Conservation (phyloP, 805 yeast species). For the Saccharomycopsis lassenensis region DNA sequence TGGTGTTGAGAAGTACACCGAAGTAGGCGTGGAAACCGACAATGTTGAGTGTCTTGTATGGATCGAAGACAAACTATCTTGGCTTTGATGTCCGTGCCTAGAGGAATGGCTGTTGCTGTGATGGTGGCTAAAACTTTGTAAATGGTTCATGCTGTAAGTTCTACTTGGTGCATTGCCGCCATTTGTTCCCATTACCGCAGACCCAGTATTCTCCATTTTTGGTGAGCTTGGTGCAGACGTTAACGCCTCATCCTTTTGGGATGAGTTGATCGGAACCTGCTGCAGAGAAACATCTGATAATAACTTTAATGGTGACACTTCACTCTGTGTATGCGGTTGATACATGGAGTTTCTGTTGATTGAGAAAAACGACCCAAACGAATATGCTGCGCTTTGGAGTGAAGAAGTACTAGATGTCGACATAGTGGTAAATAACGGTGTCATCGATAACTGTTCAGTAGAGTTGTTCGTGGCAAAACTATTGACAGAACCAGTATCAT, state of each 20-base stretch:
- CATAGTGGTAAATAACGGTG: slow-evolving; percentile 15
- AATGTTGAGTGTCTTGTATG: slow-evolving; percentile 10
- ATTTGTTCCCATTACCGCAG: too few species aligned
- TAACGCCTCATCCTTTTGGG: slow-evolving; percentile 2
- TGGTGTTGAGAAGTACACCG: slow-evolving; percentile 15
- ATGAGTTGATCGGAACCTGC: slow-evolving; percentile 12
- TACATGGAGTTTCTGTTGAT: slow-evolving; percentile 5
- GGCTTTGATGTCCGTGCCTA: slow-evolving; percentile 15
- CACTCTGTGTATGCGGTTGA: slow-evolving; percentile 1
- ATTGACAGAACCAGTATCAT: slow-evolving; percentile 12
- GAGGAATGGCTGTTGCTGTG: slow-evolving; percentile 7
- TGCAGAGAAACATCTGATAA: slow-evolving; percentile 16
- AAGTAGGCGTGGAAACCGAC: slow-evolving; percentile 12
- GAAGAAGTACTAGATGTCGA: slow-evolving; percentile 17
- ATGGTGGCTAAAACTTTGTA: slow-evolving; percentile 1
- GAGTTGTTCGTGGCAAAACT: slow-evolving; percentile 12
- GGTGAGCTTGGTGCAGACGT: slow-evolving; percentile 16
- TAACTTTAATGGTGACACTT: slow-evolving; percentile 13
- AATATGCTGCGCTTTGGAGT: slow-evolving; percentile 16
- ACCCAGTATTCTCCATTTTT: slow-evolving; percentile 6
- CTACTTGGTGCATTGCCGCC: too few species aligned
- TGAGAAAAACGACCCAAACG: slow-evolving; percentile 16
- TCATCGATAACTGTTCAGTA: slow-evolving; percentile 10
- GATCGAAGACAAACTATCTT: slow-evolving; percentile 14
- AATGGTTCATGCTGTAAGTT: too few species aligned